Evolutionary conservation across 176 grass and related monocot species (phyloP).

Genomic region (Zea mays): DNA sequence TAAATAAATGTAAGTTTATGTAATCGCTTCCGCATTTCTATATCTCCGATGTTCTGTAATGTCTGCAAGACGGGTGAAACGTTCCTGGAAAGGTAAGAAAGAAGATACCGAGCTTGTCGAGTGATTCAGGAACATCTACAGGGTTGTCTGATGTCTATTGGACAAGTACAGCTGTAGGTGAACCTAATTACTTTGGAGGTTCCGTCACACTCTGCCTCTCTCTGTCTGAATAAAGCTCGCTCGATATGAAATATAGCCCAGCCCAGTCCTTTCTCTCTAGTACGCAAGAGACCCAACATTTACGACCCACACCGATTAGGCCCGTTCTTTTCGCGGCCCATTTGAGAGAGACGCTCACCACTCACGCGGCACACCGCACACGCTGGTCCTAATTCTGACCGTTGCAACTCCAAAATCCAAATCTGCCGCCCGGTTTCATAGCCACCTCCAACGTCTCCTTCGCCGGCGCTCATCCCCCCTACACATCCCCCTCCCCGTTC

Average conservation of each 20-base stretch:
- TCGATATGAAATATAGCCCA: background rate
- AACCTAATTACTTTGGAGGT: no score
- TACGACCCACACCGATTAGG: background rate
- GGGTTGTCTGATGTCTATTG: no score
- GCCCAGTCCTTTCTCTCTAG: background rate
- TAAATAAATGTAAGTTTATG: no score
- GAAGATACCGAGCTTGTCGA: no score
- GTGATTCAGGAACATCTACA: no score
- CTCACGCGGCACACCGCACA: background rate
- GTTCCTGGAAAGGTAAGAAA: no score
- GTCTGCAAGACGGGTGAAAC: no score
- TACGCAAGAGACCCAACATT: background rate
- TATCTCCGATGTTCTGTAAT: no score
- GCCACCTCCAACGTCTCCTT: background rate
- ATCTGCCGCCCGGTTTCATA: background rate
- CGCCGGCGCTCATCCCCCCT: background rate
- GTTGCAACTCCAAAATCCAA: background rate
- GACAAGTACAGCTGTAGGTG: no score
- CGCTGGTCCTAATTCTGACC: background rate
- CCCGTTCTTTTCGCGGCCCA: background rate
- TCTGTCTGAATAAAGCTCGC: background rate
- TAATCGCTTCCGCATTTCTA: no score
- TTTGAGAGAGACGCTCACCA: background rate
- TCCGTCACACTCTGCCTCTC: no score
- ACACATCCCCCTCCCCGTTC: background rate